Evolutionary conservation across 208 protist genomes (phyloP), one percentile per base, ranked within the genome.

Genomic region (Crithidia mellificae): DNA sequence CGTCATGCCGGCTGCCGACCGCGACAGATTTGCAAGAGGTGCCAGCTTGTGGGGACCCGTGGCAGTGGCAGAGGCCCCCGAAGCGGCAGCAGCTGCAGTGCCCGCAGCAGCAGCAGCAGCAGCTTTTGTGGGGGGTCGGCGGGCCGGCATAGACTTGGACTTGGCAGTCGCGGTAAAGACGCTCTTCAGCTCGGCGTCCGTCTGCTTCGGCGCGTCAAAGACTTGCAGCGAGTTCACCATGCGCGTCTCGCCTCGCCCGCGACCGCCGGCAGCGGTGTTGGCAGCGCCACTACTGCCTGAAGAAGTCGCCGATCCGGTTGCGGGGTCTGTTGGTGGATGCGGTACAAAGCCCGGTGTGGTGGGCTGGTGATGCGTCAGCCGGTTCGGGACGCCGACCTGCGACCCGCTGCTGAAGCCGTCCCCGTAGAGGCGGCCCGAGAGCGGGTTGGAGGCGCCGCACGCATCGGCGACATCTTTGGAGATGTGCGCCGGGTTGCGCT

Each of bases 401-500:
- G 76, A 64, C 27, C 81, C 83, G 56, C 87, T 90, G 61, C 71
- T 73, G 38, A 83, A 32, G 54, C 84, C 81, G 66, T 91, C 85
- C 71, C 80, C 80, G 77, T 95, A 94, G 34, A 96, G 72, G 2
- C 84, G 85, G 36, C 34, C 46, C 4, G 86, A 50, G 6, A 96
- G 77, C n/a, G 87, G 88, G 64, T 96, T 96, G 34, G 68, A 52
- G n/a, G 66, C 61, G 19, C 83, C 77, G 54, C 79, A 85, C 24
- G 77, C 75, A 39, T 96, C 92, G 19, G 80, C 80, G 4, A 85
- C 87, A 52, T 94, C 87, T 68, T 84, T 90, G 14, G 92, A 90
- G 29, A 96, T 84, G 77, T 94, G 92, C 44, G 85, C 81, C 2
- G 92, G 92, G 66, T 96, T 96, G 52, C 92, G 87, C 62, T 92